phyloP scores from a whole-genome alignment of 345 rosid genomes.

The Tarenaya hassleriana region DNA sequence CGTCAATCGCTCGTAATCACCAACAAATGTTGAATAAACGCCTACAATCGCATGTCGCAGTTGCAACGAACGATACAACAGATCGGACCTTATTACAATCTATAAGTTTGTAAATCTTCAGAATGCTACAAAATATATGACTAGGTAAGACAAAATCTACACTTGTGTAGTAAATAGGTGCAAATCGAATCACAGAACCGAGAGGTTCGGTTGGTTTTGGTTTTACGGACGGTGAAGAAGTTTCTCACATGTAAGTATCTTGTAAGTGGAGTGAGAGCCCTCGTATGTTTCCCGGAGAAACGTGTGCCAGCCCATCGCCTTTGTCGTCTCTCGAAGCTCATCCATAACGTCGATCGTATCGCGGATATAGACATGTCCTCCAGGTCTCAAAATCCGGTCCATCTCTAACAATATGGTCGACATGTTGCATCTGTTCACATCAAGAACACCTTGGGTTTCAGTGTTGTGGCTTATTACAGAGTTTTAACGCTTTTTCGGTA shows the following conservation, averaged over 20 bases:
- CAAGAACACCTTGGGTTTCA: not conserved
- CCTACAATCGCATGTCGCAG: no score
- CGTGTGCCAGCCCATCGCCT: slow-evolving; percentile 81
- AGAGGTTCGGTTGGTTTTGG: no score
- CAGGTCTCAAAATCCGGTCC: slow-evolving; percentile 95
- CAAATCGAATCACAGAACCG: no score
- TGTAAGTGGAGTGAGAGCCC: slow-evolving; percentile 92
- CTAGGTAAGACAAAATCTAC: no score
- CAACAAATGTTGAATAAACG: no score
- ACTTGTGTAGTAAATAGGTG: no score
- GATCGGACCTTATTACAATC: no score
- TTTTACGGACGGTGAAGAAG: slow-evolving; percentile 38
- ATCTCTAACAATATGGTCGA: slow-evolving; percentile 93
- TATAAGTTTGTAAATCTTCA: no score
- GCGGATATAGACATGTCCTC: slow-evolving; percentile 81
- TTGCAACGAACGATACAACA: no score
- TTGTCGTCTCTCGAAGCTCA: slow-evolving; percentile 69
- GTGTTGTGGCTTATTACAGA: no score
- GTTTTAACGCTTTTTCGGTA: not conserved
- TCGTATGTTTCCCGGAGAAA: slow-evolving; percentile 70
- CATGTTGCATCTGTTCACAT: slow-evolving; percentile 66
- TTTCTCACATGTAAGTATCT: slow-evolving; percentile 76
- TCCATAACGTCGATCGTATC: slow-evolving; percentile 71
- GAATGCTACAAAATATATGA: no score
- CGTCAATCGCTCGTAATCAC: no score